Conservation (phyloP, 2,329 filamentous ascomycete species). For the Pseudovirgaria hyperparasitica region DNA sequence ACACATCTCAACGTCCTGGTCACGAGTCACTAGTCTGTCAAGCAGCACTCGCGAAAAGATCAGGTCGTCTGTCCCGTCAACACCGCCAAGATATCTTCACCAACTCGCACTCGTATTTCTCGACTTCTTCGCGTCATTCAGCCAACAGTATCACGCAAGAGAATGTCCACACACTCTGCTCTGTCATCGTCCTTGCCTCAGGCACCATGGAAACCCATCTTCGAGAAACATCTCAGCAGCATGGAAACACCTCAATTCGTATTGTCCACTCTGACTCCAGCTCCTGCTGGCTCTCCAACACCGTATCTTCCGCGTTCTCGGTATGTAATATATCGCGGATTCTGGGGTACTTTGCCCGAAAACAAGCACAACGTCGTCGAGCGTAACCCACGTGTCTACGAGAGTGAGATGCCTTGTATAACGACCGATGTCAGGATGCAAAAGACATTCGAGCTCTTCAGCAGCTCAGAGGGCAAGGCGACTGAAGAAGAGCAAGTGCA, state of each 20-base stretch:
- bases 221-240: constrained; percentile 36
- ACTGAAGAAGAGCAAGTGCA: constrained; percentile 27
- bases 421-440: constrained; percentile 84
- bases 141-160: no score
- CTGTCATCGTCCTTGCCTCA: constrained; percentile 21
- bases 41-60: no score
- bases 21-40: no score
- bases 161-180: constrained; percentile 34
- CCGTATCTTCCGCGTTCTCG: constrained; percentile 46
- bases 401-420: constrained; percentile 67
- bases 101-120: constrained; percentile 23
- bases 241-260: constrained; percentile 39
- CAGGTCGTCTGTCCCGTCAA: background rate
- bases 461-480: constrained; percentile 34
- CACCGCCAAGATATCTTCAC: constrained; percentile 27
- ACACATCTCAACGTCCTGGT: no score
- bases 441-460: constrained; percentile 62
- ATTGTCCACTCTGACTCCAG: constrained; percentile 35
- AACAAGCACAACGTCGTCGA: constrained; percentile 63
- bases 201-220: constrained; percentile 40
- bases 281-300: constrained; percentile 26
- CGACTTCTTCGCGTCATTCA: constrained; percentile 27
- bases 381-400: constrained; percentile 56
- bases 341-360: constrained; percentile 61
- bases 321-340: constrained; percentile 73